A percentile compares a stretch with the other conserved stretches of the same genome.
These are phyloP conservation scores for Mucor sp. DNA, from an alignment of 371 early-diverging fungal genomes.

Conservation along the genomic window DNA sequence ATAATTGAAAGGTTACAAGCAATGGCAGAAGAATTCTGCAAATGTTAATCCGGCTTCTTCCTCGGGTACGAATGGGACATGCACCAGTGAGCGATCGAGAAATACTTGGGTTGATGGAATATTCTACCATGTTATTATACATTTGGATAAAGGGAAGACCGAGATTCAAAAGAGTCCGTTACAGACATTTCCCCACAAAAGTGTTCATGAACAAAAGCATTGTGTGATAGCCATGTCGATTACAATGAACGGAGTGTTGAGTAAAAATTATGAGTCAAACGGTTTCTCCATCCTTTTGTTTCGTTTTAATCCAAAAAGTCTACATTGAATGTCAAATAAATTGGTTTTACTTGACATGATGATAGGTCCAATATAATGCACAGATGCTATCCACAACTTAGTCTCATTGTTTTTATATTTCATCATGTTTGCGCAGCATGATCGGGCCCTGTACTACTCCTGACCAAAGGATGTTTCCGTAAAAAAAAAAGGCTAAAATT, in stretches of 20 bases:
- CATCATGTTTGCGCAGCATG: neutral
- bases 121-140: no score
- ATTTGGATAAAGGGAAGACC: no score
- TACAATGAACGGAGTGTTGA: neutral
- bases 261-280: neutral
- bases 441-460: neutral
- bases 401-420: neutral
- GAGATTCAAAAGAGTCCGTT: no score
- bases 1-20: no score
- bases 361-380: neutral
- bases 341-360: neutral
- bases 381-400: neutral
- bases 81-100: no score
- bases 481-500: neutral
- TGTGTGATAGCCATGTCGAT: no score
- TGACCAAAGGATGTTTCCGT: neutral
- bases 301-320: neutral
- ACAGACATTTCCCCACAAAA: no score
- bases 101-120: no score
- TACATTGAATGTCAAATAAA: neutral
- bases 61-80: no score
- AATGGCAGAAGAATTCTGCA: no score
- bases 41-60: no score
- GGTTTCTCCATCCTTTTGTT: neutral
- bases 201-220: no score